Percentiles rank a stretch among this genome's conserved stretches.
Conservation (phyloP, 2,329 filamentous ascomycete genomes). For the Chaetomium olivaceum region DNA sequence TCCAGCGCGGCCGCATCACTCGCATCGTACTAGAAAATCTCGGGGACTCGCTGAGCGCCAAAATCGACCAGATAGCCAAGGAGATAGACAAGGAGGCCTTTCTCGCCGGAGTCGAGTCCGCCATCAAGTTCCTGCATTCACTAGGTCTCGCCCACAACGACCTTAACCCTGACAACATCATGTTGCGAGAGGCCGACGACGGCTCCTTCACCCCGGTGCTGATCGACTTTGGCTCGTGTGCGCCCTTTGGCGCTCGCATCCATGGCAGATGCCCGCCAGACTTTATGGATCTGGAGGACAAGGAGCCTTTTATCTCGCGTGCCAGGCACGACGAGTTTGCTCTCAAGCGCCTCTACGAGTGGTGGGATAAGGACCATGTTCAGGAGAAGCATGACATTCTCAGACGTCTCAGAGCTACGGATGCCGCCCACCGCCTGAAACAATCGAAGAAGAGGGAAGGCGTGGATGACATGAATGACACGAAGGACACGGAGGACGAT, state of each 20-base stretch:
- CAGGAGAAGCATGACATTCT: neutral
- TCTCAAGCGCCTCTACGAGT: neutral
- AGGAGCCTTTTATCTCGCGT: neutral
- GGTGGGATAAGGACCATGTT: neutral
- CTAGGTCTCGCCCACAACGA: constrained; percentile 1
- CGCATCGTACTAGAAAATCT: neutral
- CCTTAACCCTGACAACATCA: neutral
- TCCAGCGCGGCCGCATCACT: neutral
- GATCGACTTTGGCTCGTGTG: neutral
- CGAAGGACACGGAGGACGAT: too few relatives aligned
- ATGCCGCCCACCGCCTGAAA: neutral
- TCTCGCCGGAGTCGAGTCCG: neutral
- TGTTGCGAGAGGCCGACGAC: neutral
- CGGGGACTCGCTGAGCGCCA: neutral
- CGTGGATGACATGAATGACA: neutral
- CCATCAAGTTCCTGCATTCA: neutral
- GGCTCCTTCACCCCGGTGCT: neutral
- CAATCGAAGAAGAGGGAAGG: neutral
- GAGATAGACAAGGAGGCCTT: constrained; percentile 3
- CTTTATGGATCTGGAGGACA: neutral
- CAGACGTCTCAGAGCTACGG: too few relatives aligned
- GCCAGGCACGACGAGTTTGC: neutral
- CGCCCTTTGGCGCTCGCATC: neutral
- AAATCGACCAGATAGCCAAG: neutral
- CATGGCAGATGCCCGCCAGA: neutral